Conservation (phyloP, 2,329 filamentous ascomycete species). For the Talaromyces verruculosus region DNA sequence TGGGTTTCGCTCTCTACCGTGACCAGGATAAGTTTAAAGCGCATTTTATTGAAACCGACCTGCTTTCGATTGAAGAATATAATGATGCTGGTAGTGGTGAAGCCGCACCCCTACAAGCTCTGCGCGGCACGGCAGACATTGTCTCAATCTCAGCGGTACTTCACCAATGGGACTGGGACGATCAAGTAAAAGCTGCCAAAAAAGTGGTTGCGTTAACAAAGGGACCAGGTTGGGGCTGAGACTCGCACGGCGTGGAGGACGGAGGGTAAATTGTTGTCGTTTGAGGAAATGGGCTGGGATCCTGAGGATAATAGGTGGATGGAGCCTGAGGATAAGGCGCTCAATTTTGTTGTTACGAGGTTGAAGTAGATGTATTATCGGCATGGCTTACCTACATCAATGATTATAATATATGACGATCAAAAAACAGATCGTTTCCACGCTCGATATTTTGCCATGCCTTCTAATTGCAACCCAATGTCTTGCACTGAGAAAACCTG, state of each 20-base stretch:
- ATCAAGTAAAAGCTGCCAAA: constrained; percentile 34
- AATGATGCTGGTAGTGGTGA: neutral
- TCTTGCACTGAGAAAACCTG: neutral
- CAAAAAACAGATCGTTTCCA: too few relatives aligned
- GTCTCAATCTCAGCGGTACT: constrained; percentile 45
- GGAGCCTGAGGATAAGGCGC: constrained; percentile 1
- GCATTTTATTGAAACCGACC: constrained; percentile 52
- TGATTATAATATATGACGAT: too few relatives aligned
- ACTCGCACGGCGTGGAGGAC: constrained; percentile 55
- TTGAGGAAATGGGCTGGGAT: constrained; percentile 17
- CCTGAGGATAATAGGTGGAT: constrained; percentile 8
- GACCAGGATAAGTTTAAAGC: constrained; percentile 53
- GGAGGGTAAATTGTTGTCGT: constrained; percentile 6
- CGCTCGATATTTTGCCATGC: too few relatives aligned
- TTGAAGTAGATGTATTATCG: neutral
- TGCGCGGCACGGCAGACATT: constrained; percentile 35
- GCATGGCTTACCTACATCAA: too few relatives aligned
- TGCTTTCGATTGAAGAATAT: constrained; percentile 29
- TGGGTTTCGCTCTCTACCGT: constrained; percentile 65
- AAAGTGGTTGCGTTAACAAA: constrained; percentile 35
- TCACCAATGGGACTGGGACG: constrained; percentile 42
- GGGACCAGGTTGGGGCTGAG: constrained; percentile 46
- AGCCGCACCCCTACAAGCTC: neutral
- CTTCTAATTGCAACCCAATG: neutral
- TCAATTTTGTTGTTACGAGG: constrained; percentile 13